phyloP scores from a whole-genome alignment of 2,329 filamentous ascomycete species.

The Aspergillus ustus region DNA sequence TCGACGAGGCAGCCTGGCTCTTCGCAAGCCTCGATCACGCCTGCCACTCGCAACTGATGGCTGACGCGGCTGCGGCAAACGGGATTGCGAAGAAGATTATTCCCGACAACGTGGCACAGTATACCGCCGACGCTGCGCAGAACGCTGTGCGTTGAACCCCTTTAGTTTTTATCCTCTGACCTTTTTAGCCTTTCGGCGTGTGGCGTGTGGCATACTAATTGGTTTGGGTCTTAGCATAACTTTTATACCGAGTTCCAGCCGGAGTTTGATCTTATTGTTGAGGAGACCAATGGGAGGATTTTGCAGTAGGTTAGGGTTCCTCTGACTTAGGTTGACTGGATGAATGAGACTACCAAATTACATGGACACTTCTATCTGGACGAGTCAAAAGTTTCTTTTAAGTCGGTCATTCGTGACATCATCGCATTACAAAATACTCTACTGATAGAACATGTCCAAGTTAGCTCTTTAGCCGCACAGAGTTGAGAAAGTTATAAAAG shows the following conservation, averaged over 20 bases:
- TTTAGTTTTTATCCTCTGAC: background rate
- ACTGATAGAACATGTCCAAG: no score
- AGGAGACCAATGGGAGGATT: constrained; percentile 42
- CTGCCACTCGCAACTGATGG: constrained; percentile 47
- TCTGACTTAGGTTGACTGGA: background rate
- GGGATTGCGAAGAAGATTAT: constrained; percentile 43
- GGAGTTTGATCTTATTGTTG: constrained; percentile 43
- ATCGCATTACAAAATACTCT: no score
- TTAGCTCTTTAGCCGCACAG: no score
- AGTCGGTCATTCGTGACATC: no score
- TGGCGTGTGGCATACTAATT: background rate
- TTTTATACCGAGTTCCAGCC: constrained; percentile 47
- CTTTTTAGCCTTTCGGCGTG: background rate
- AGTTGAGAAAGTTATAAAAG: no score
- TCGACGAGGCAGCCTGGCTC: constrained; percentile 47
- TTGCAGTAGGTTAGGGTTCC: constrained; percentile 23
- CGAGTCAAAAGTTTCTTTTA: no score
- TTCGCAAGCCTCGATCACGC: constrained; percentile 48
- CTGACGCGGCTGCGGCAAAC: constrained; percentile 47
- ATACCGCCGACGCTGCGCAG: constrained; percentile 41
- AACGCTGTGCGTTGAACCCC: constrained; percentile 35
- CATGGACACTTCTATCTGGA: no score
- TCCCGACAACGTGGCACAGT: constrained; percentile 37
- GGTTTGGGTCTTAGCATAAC: constrained; percentile 36
- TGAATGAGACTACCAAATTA: no score